These are phyloP conservation scores for Magnusiomyces starmeri DNA, from an alignment of 1,139 yeast genomes.

Conservation along the genomic window DNA sequence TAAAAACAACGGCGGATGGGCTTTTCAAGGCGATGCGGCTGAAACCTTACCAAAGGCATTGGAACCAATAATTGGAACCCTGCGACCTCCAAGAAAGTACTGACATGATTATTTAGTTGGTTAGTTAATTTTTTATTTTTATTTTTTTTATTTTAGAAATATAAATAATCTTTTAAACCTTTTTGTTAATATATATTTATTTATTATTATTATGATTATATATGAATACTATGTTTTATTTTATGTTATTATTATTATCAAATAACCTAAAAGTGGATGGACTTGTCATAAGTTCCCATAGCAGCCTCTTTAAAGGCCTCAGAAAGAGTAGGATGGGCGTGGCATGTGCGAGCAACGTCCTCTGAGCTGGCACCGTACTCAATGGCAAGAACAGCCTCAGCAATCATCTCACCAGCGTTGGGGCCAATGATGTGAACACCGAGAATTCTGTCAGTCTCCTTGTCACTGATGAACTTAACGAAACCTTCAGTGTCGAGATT, in stretches of 20 bases:
- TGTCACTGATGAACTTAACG: constrained; percentile 91
- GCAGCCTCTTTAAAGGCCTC: constrained; percentile 99
- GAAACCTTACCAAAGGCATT: constrained; percentile 59
- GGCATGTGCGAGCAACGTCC: constrained; percentile 95
- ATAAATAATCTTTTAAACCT: background rate
- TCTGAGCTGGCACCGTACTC: constrained; percentile 99
- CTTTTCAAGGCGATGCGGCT: constrained; percentile 77
- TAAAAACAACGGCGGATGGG: constrained; percentile 44
- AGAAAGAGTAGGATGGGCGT: constrained; percentile 96
- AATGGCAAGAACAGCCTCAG: constrained; percentile 94
- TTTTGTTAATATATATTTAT: background rate
- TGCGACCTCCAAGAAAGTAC: constrained; percentile 9
- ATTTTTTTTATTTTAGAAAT: background rate
- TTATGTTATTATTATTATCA: background rate
- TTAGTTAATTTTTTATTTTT: background rate
- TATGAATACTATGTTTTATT: background rate
- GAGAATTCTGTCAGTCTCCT: constrained; percentile 91
- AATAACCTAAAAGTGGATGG: constrained; percentile 78
- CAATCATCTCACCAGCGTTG: constrained; percentile 99
- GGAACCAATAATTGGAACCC: constrained; percentile 38
- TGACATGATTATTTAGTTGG: background rate
- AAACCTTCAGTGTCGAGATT: constrained; percentile 95
- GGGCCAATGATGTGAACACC: constrained; percentile 98
- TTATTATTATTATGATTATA: constrained; percentile 1
- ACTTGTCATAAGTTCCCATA: constrained; percentile 82